These are phyloP conservation scores for Acanthamoeba triangularis DNA, from an alignment of 208 protist genomes.

Conservation along the genomic window DNA sequence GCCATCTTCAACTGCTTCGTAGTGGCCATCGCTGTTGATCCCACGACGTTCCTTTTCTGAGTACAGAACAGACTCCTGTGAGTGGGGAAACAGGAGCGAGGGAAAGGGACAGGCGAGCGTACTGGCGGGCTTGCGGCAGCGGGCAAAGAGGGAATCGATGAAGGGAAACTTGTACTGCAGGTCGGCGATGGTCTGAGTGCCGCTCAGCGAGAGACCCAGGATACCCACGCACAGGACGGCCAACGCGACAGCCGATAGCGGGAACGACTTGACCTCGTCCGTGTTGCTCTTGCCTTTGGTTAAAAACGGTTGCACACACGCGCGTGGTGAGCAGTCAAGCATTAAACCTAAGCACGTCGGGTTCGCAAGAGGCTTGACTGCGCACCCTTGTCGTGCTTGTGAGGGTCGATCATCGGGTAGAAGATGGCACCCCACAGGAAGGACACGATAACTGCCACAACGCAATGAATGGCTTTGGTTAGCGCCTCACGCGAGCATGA, in stretches of 20 bases:
- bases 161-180: slow-evolving; percentile 10
- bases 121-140: neutral
- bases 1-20: neutral
- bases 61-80: neutral
- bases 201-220: slow-evolving; percentile 26
- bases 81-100: neutral
- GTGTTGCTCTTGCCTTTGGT: neutral
- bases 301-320: no score
- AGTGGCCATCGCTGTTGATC: slow-evolving; percentile 17
- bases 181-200: slow-evolving; percentile 30
- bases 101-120: neutral
- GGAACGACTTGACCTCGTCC: slow-evolving; percentile 51
- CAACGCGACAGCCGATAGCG: slow-evolving; percentile 12
- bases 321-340: neutral
- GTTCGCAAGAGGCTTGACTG: neutral
- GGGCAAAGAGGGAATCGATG: slow-evolving; percentile 18
- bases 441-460: slow-evolving; percentile 17
- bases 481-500: no score
- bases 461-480: no score
- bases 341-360: neutral
- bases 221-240: slow-evolving; percentile 14
- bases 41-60: neutral
- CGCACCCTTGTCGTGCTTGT: slow-evolving; percentile 21
- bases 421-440: slow-evolving; percentile 50
- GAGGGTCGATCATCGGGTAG: slow-evolving; percentile 52